Base-by-base conservation (phyloP, 495 filamentous ascomycete genomes). In the Neurospora terricola region DNA sequence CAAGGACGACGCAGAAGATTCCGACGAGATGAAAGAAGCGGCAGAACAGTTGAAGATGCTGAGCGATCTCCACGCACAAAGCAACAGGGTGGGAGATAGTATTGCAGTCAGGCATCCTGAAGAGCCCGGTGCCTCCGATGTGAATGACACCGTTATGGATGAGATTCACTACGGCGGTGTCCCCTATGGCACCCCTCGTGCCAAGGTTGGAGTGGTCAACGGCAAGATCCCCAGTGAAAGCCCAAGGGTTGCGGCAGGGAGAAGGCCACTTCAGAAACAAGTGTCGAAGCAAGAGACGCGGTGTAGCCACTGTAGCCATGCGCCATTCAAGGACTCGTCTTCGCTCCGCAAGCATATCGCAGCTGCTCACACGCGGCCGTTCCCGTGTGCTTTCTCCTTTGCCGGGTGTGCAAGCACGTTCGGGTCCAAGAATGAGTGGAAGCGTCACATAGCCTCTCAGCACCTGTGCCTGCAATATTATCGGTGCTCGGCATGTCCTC, bases 341-440 rank as follows among this genome's bases (percentile, higher is more conserved):
- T 87, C 86, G 4, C 79, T 87, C 42, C 83, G 87, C 16, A 90
- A 90, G 75, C 88, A 90, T 74, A 85, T 89, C 38, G 86, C 88
- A 8, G 87, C 87, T 18, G 86, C 88, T 37, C 85, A 90, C 71
- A 88, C 87, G 2, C 88, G 93, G 9, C 90, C 91, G 0, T 99
- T 97, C 78, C 87, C 89, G 11, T 99, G 96, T 80, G 92, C 91
- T 45, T 96, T 98, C 80, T 86, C 88, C 14, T 90, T 88, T 71
- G 96, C 95, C 73, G 92, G 91, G n/a, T 99, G 96, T 79, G 80
- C 80, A 8, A 93, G 92, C 76, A 94, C 89, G 0, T 98, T 99
- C 78, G 90, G 90, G 11, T 94, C 92, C 42, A 98, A 98, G 79
- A 98, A 98, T 77, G 96, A 99, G 79, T 99, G 81, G 81, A 96